Evolutionary conservation across 2,329 filamentous ascomycete genomes (phyloP).

Genomic region (Grosmannia serpens): DNA sequence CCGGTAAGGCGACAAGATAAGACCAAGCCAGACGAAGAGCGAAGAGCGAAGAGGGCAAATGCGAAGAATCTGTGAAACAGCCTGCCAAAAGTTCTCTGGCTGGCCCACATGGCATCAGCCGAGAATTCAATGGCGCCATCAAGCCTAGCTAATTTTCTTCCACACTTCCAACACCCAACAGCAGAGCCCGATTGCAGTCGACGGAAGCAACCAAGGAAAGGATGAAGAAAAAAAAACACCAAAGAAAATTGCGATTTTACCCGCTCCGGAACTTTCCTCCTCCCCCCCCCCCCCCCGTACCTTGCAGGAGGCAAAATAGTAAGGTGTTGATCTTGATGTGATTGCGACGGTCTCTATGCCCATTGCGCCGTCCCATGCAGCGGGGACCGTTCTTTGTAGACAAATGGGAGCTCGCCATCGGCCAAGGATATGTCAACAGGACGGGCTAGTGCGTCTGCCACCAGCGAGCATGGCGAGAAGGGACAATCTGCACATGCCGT

Average conservation of each 20-base stretch:
- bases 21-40: neutral
- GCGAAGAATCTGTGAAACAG: neutral
- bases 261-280: neutral
- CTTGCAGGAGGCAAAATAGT: neutral
- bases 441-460: slow-evolving; percentile 4
- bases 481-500: no score
- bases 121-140: slow-evolving; percentile 19
- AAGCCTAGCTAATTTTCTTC: no score
- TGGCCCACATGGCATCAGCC: slow-evolving; percentile 14
- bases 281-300: neutral
- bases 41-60: neutral
- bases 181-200: neutral
- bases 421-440: slow-evolving; percentile 8
- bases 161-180: neutral
- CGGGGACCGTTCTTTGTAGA: neutral
- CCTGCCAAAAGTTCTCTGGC: neutral
- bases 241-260: neutral
- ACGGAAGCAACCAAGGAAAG: neutral
- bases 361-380: neutral
- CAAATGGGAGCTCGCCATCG: slow-evolving; percentile 11
- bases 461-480: neutral
- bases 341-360: neutral
- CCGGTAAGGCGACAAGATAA: neutral
- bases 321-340: neutral
- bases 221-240: neutral